Base-by-base conservation (phyloP, 306 rosid species). In the Dalbergia cochinchinensis region DNA sequence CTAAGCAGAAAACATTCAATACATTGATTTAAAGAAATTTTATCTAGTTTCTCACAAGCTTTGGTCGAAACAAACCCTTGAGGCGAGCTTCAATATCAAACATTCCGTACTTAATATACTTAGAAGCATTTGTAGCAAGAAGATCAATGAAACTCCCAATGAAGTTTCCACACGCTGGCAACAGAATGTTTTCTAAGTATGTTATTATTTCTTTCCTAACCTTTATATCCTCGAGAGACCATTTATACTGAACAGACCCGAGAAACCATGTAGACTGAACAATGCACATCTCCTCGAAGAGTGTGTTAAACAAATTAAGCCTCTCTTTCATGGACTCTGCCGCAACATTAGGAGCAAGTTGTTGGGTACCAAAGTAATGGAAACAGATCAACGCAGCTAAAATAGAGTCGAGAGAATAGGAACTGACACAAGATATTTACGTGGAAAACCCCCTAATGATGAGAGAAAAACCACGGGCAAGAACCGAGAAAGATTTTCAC, bases 121-220 rank as follows among this genome's bases (percentile, higher is more conserved):
- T 83, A n/a, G 81, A 83, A 7, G 84, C 81, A 54, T 82, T 83
- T 74, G 78, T 81, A 4, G 89, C 88, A 11, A 83, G 83, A 65
- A 82, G 65, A 65, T 20, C 80, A 51, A 35, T 84, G 50, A 87
- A 90, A 84, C 89, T 86, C 13, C 63, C 86, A 14, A 89, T 76
- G 71, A 92, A 94, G 83, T 55, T 89, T 39, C 79, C 88, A 62
- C 92, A 94, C 0, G 90, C 88, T 0, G 97, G 94, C 39, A 86
- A 34, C 78, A 94, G 18, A n/a, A 76, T 33, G 63, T 87, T 84
- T 11, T 53, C 69, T 3, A 94, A 57, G 5, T 95, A 79, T 39
- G 75, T 87, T 63, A 80, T 87, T 73, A 90, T 58, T 33, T 90
- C 89, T 66, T 83, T 88, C 55, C 89, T 90, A 8, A 89, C 78